Evolutionary conservation across 345 rosid genomes (phyloP), one percentile per base, ranked within the genome.

Genomic region (Euclidium syriacum): DNA sequence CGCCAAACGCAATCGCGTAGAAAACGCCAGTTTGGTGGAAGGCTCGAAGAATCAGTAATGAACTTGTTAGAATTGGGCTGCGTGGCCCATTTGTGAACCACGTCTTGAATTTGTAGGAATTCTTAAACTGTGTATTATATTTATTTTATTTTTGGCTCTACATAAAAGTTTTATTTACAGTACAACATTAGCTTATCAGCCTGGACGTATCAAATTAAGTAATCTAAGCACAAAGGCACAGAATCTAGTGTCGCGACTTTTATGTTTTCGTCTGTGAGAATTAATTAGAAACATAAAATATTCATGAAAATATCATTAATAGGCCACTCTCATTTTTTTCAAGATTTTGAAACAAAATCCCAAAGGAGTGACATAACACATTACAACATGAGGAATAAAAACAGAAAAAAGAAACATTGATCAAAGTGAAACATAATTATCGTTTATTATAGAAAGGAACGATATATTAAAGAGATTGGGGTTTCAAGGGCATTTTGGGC

Each of bases 401-500:
- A 59, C 8, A 16, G 15, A n/a, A 15, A 25, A 24, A 2, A 38
- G 3, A 19, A 58, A 23, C 38, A 51, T 30, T 9, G 46, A 25
- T 39, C 16, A 39, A 22, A 51, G 24, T 58, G 42, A 53, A 44
- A 70, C 10, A 34, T 23, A 42, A 40, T 12, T 5, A 40, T 39
- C 52, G n/a, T 47, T 12, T 68, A 51, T 51, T 24, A 40, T 39
- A 23, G 40, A 38, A 25, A 30, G 36, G 10, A 7, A 10, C 15
- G 22, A 29, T 6, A 3, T 47, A 35, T 0, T 7, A 9, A 16
- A 39, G 26, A 6, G n/a, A 23, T n/a, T n/a, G 20, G 9, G 10
- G 7, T 8, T 24, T 78, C 33, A 79, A 76, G 89, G 92, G 89
- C 92, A 85, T 65, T 85, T 83, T 30, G 89, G 85, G 18, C 81